Evolutionary conservation across 441 rosid species (phyloP).

Genomic region (Iberis amara): DNA sequence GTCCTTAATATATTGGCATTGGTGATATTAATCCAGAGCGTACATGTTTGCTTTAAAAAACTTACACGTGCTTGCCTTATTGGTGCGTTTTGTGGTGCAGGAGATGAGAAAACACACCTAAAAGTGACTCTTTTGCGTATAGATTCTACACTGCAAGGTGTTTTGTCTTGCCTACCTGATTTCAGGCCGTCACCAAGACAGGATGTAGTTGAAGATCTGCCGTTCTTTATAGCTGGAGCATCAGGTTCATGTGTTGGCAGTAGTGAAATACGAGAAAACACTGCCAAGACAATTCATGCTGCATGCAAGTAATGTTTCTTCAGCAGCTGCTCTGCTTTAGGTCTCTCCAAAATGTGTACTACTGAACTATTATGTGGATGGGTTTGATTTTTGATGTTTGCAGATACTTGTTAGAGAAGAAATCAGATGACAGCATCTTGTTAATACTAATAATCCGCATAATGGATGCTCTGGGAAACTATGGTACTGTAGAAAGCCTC

Average conservation of each 20-base stretch:
- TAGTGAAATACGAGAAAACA: slow-evolving; percentile 76
- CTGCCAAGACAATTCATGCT: slow-evolving; percentile 70
- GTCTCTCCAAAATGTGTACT: slow-evolving; percentile 14
- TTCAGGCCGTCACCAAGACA: slow-evolving; percentile 77
- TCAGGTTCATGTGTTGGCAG: slow-evolving; percentile 91
- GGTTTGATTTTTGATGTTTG: slow-evolving; percentile 26
- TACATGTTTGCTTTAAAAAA: slow-evolving; percentile 18
- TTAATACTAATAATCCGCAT: slow-evolving; percentile 82
- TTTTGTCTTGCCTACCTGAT: slow-evolving; percentile 98
- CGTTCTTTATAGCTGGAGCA: slow-evolving; percentile 96
- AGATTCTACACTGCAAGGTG: slow-evolving; percentile 96
- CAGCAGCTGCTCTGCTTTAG: slow-evolving; percentile 19
- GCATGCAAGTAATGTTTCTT: slow-evolving; percentile 86
- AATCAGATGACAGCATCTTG: slow-evolving; percentile 98
- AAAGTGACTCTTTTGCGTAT: slow-evolving; percentile 98
- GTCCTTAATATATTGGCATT: slow-evolving; percentile 13
- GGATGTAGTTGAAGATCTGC: slow-evolving; percentile 53
- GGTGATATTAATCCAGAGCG: slow-evolving; percentile 6
- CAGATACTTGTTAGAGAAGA: slow-evolving; percentile 87
- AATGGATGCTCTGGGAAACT: slow-evolving; percentile 95
- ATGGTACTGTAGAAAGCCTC: slow-evolving; percentile 54
- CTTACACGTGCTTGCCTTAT: slow-evolving; percentile 23
- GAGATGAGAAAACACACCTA: slow-evolving; percentile 95
- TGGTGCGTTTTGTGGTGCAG: slow-evolving; percentile 45
- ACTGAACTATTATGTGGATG: slow-evolving; percentile 29